phyloP scores from a whole-genome alignment of 345 rosid genomes.

The Camelina laxa region DNA sequence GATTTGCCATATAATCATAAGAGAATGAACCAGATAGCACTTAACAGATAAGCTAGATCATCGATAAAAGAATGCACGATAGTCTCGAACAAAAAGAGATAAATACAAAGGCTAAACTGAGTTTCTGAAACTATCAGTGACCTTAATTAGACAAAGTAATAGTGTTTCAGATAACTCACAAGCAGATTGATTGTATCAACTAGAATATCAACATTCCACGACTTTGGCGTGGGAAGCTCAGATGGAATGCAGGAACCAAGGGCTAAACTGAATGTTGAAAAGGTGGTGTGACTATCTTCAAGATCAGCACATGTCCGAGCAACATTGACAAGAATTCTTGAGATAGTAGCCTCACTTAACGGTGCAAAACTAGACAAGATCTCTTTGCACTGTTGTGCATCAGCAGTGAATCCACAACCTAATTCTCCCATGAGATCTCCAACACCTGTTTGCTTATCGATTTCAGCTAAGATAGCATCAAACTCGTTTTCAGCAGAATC shows the following conservation, averaged over 20 bases:
- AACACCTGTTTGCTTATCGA: conserved; percentile 76
- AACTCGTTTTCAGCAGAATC: conserved; percentile 65
- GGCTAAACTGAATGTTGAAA: conserved; percentile 73
- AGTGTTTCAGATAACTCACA: conserved; percentile 52
- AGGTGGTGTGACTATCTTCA: conserved; percentile 50
- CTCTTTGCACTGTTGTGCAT: conserved; percentile 68
- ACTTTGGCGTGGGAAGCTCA: conserved; percentile 48
- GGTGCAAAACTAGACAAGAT: conserved; percentile 75
- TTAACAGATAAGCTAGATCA: conserved; percentile 4
- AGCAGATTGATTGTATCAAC: conserved; percentile 74
- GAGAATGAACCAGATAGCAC: conserved; percentile 6
- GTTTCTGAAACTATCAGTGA: background rate
- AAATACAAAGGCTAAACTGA: background rate
- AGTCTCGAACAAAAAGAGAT: background rate
- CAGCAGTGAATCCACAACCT: conserved; percentile 88
- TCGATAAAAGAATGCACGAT: conserved; percentile 1
- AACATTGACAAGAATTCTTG: conserved; percentile 71
- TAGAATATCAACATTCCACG: conserved; percentile 83
- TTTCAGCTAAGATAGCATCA: conserved; percentile 79
- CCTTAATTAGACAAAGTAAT: background rate
- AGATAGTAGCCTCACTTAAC: conserved; percentile 67
- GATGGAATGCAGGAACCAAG: conserved; percentile 60
- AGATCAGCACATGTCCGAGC: conserved; percentile 49
- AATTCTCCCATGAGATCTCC: conserved; percentile 84
- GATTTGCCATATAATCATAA: conserved; percentile 30